Evolutionary conservation across 176 grass and related monocot species (phyloP), one percentile per base, ranked within the genome.

Genomic region (Aegilops sharonensis): DNA sequence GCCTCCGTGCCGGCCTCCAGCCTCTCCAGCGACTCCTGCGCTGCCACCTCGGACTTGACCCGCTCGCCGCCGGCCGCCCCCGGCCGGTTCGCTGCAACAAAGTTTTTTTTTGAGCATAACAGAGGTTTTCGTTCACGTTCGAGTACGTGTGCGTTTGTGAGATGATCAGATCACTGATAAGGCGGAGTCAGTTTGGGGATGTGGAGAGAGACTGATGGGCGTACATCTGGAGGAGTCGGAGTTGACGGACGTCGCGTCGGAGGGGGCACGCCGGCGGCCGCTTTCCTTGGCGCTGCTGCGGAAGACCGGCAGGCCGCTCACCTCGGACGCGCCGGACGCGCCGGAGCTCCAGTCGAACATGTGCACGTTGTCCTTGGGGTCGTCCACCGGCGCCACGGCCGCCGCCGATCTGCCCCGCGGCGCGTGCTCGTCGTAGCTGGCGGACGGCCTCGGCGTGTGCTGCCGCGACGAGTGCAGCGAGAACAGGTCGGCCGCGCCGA

Each of bases 281-380:
- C 87, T 83, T 21, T 95, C 92, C 88, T 78, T 73, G 61, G 90
- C 81, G 72, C 77, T 63, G 35, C 82, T 59, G 37, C 85, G 89
- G 64, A 98, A 94, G 60, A 94, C 88, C 23, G 86, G 93, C 77
- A 98, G 76, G 9, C 91, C 93, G 37, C 79, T 88, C 0, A 94
- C 79, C 56, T 98, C 96, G 13, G 94, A 94, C 45, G 87, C 36
- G 5, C 86, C 84, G 48, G 90, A 92, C 4, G 78, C 83, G 25
- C 83, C 93, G 47, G 97, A 94, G 80, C 87, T 90, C 97, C 92
- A 96, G 31, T 92, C 89, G 63, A 95, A 90, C 90, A 88, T 81
- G 87, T 92, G 95, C 66, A 77, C 34, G 27, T 20, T 50, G 82
- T 94, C 93, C 57, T 59, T 95, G 30, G 82, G 20, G 59, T 94